Evolutionary conservation across 169 alveolate genomes (phyloP).

Genomic region (Plasmodium inui): DNA sequence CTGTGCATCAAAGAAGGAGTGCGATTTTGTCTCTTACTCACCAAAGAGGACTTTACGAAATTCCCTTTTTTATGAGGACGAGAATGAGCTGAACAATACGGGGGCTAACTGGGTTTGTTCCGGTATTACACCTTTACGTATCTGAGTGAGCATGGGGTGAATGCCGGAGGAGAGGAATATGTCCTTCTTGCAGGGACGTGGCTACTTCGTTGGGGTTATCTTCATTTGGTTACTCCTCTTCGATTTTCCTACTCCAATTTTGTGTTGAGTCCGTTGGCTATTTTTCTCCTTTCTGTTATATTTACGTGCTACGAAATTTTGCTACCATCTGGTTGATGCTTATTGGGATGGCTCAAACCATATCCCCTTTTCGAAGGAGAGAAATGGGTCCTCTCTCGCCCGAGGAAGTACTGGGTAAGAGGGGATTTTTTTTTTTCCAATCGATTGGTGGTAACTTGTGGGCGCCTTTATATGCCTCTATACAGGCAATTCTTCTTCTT

Average conservation of each 20-base stretch:
- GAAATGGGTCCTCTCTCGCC: slow-evolving; percentile 59
- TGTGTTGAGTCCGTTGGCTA: neutral
- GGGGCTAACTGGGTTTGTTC: slow-evolving; percentile 67
- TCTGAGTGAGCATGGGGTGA: neutral
- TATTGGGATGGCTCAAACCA: neutral
- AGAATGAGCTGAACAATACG: slow-evolving; percentile 23
- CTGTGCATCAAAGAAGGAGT: slow-evolving; percentile 32
- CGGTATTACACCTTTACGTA: slow-evolving; percentile 6
- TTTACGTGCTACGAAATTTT: neutral
- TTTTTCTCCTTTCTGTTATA: neutral
- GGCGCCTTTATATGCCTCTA: neutral
- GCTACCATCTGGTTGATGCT: neutral
- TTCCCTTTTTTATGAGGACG: slow-evolving; percentile 59
- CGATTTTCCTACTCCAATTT: neutral
- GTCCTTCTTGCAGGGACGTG: neutral
- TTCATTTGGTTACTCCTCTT: neutral
- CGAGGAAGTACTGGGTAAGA: slow-evolving; percentile 50
- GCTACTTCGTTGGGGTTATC: neutral
- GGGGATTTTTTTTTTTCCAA: neutral
- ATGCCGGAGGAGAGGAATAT: neutral
- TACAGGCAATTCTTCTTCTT: neutral
- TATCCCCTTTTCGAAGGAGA: slow-evolving; percentile 30
- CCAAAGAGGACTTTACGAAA: slow-evolving; percentile 39
- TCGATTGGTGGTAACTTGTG: neutral
- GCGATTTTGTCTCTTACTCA: slow-evolving; percentile 53